These are phyloP conservation scores for Picea sitchensis DNA, from an alignment of 75 land plant genomes.

Conservation along the genomic window DNA sequence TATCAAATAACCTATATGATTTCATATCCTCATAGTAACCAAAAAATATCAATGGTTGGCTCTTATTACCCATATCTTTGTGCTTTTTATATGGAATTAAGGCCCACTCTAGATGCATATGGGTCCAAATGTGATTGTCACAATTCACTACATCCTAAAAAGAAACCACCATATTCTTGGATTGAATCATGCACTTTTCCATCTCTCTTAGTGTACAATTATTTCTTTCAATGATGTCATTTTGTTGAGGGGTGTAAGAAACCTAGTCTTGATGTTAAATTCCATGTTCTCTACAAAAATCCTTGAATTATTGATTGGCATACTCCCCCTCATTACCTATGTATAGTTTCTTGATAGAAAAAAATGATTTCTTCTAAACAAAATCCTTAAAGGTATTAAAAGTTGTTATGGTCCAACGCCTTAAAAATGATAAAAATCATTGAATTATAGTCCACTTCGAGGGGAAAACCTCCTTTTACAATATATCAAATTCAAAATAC, in stretches of 20 bases:
- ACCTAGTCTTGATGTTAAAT: no score
- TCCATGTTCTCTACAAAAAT: no score
- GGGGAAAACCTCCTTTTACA: no score
- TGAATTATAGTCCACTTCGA: no score
- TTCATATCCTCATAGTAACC: not conserved
- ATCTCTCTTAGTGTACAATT: not conserved
- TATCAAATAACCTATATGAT: not conserved
- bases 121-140: not conserved
- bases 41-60: not conserved
- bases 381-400: no score
- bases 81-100: not conserved
- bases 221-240: not conserved
- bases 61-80: not conserved
- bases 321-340: no score
- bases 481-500: no score
- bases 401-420: no score
- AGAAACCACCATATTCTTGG: not conserved
- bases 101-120: not conserved
- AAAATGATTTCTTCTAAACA: no score
- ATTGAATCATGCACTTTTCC: not conserved
- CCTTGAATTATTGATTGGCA: no score
- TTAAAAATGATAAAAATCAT: no score
- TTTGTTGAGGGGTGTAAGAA: not conserved
- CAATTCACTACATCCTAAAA: not conserved
- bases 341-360: no score